Conservation (phyloP, 208 protist genomes). For the Crithidia acanthocephali region DNA sequence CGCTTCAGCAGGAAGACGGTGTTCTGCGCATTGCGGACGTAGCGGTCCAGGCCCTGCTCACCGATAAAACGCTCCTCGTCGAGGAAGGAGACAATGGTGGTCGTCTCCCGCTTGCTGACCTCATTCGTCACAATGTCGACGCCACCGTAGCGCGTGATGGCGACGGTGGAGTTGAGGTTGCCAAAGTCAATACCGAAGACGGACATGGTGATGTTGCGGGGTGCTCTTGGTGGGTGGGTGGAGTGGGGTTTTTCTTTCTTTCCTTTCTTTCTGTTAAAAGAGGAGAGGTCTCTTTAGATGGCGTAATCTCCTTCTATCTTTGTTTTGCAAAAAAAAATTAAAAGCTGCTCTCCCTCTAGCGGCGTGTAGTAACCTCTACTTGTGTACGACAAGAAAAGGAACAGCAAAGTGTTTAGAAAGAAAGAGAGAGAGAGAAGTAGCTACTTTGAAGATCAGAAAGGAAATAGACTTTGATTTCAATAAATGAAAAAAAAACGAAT, state of each 20-base stretch:
- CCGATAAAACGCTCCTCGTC: slow-evolving; percentile 92
- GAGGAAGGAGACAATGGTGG: slow-evolving; percentile 89
- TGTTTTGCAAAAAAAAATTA: too few relatives aligned
- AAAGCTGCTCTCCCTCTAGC: not conserved
- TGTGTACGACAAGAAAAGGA: not conserved
- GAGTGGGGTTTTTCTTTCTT: not conserved
- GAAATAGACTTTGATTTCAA: not conserved
- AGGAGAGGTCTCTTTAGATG: not conserved
- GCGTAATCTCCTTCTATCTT: too few relatives aligned
- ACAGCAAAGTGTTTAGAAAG: slow-evolving; percentile 5
- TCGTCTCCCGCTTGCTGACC: slow-evolving; percentile 88
- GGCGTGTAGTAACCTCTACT: not conserved
- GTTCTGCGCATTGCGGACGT: slow-evolving; percentile 88
- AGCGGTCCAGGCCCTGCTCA: slow-evolving; percentile 79
- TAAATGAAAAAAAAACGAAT: not conserved
- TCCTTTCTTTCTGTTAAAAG: slow-evolving; percentile 17
- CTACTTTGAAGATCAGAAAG: not conserved
- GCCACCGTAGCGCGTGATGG: slow-evolving; percentile 85
- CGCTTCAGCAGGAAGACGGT: slow-evolving; percentile 88
- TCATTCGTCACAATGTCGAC: slow-evolving; percentile 94
- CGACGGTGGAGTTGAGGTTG: slow-evolving; percentile 88
- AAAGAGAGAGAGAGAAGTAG: not conserved
- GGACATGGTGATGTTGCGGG: slow-evolving; percentile 59
- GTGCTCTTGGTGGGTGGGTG: not conserved
- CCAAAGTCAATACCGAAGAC: slow-evolving; percentile 94